phyloP scores from a whole-genome alignment of 148 eudicot species.

The Camellia lanceoleosa region DNA sequence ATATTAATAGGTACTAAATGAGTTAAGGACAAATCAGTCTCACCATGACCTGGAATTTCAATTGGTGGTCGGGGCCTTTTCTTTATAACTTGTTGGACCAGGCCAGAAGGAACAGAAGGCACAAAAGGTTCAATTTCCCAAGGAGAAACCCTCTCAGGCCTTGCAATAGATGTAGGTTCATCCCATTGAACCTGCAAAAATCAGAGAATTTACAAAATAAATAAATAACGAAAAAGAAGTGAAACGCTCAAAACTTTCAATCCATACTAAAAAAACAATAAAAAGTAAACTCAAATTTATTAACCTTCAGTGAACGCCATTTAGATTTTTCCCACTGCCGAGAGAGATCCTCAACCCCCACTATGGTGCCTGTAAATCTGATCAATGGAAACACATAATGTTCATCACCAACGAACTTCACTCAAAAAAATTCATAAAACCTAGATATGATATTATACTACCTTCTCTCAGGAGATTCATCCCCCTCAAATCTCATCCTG shows the following conservation, averaged over 20 bases:
- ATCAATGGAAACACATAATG: constrained; percentile 11
- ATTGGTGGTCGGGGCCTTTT: constrained; percentile 65
- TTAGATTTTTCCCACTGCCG: constrained; percentile 74
- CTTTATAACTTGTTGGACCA: constrained; percentile 35
- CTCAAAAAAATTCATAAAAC: background rate
- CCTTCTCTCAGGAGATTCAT: constrained; percentile 91
- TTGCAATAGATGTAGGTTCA: constrained; percentile 67
- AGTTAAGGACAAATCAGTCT: constrained; percentile 18
- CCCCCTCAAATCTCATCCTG: constrained; percentile 96
- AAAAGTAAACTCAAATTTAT: background rate
- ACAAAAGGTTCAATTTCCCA: constrained; percentile 94
- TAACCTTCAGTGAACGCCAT: constrained; percentile 90
- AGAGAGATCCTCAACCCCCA: constrained; percentile 74
- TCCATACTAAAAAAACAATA: background rate
- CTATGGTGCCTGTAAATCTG: constrained; percentile 90
- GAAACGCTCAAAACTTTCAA: background rate
- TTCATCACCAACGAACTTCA: background rate
- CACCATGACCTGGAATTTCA: constrained; percentile 60
- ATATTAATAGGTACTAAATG: background rate
- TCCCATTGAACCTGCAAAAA: constrained; percentile 90
- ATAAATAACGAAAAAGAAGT: background rate
- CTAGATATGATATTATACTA: constrained; percentile 13
- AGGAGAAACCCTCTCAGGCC: constrained; percentile 91
- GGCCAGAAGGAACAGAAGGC: constrained; percentile 44
- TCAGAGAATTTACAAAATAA: background rate